These are phyloP conservation scores for Suillus plorans DNA, from an alignment of 768 basidiomycete genomes.

Conservation along the genomic window DNA sequence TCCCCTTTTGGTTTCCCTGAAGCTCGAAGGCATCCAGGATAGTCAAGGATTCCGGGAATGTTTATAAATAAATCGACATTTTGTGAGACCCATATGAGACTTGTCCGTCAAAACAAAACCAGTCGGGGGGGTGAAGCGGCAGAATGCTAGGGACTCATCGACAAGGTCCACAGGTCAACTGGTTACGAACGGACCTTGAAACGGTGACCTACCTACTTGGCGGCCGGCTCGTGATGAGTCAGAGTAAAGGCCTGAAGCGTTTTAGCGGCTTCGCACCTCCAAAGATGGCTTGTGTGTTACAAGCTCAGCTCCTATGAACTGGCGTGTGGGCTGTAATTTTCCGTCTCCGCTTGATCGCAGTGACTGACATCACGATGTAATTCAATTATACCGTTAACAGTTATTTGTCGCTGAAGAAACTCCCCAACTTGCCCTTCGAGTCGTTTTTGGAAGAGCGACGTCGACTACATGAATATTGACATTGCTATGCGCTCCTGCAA, in stretches of 20 bases:
- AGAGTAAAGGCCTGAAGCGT: not conserved
- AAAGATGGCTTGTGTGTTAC: not conserved
- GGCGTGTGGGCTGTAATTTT: not conserved
- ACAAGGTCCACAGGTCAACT: not conserved
- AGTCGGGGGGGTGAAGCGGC: not conserved
- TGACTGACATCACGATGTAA: no score
- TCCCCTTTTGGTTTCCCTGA: not conserved
- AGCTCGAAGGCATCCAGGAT: not conserved
- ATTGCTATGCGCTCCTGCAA: not conserved
- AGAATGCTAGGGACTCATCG: not conserved
- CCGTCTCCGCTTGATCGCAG: not conserved
- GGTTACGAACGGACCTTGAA: not conserved
- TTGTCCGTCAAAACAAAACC: not conserved
- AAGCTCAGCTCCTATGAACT: not conserved
- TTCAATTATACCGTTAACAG: not conserved
- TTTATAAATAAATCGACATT: slow-evolving; percentile 3
- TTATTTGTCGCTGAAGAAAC: not conserved
- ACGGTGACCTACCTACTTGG: not conserved
- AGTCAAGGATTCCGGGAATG: not conserved
- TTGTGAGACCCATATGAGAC: not conserved
- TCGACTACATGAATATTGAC: not conserved
- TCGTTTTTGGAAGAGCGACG: not conserved
- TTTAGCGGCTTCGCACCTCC: not conserved
- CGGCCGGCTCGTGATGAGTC: not conserved
- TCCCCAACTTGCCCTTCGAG: not conserved